Evolutionary conservation across 345 rosid genomes (phyloP).

Genomic region (Aquilaria yunnanensis): DNA sequence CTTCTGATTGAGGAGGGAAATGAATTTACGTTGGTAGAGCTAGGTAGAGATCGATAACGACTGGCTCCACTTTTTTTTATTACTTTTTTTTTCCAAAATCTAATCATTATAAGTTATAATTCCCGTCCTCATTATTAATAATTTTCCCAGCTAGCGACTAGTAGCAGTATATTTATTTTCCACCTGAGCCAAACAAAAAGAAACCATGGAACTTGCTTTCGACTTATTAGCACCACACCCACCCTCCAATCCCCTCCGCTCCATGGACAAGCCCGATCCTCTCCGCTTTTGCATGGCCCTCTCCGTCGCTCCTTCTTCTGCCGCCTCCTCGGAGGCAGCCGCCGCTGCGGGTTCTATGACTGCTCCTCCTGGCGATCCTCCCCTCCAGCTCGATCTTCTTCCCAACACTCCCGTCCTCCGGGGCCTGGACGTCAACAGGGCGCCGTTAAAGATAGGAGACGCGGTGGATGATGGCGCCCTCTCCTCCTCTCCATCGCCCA

Average conservation of each 20-base stretch:
- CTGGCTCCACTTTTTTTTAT: too few species aligned
- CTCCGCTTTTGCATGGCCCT: conserved; percentile 23
- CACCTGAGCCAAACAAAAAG: not conserved
- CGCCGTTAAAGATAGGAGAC: too few species aligned
- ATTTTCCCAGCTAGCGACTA: too few species aligned
- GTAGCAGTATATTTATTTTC: too few species aligned
- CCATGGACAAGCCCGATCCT: conserved; percentile 14
- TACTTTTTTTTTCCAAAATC: too few species aligned
- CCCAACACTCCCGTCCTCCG: conserved; percentile 25
- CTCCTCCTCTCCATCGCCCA: too few species aligned
- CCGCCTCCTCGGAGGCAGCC: not conserved
- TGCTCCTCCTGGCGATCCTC: not conserved
- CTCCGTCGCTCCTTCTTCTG: conserved; percentile 10
- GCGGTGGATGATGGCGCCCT: too few species aligned
- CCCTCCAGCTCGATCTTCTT: conserved; percentile 28
- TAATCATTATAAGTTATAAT: too few species aligned
- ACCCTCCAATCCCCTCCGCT: not conserved
- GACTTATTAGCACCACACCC: not conserved
- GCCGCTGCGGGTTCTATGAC: not conserved
- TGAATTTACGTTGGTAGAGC: too few species aligned
- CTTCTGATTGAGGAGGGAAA: too few species aligned
- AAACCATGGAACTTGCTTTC: conserved; percentile 26
- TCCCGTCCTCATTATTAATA: too few species aligned
- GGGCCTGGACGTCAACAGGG: conserved; percentile 6
- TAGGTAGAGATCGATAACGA: too few species aligned